A percentile compares a stretch with the other conserved stretches of the same genome.
phyloP scores from a whole-genome alignment of 345 rosid genomes.

The Raphanus raphanistrum region DNA sequence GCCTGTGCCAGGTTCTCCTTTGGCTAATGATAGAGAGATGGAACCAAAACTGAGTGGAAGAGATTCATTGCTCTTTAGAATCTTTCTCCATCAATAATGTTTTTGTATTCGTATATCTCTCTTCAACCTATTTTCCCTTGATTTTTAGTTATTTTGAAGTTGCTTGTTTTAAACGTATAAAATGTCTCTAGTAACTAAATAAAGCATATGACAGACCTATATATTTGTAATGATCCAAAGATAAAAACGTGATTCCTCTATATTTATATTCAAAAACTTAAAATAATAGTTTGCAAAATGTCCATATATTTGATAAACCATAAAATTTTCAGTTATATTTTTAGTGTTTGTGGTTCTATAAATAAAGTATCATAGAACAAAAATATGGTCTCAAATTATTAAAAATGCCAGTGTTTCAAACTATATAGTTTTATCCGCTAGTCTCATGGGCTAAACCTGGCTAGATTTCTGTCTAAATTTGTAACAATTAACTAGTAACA shows the following conservation, averaged over 20 bases:
- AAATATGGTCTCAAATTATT: background rate
- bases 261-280: background rate
- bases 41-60: constrained; percentile 11
- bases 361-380: background rate
- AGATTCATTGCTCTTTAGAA: constrained; percentile 31
- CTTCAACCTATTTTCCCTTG: background rate
- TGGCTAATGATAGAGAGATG: constrained; percentile 17
- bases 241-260: background rate
- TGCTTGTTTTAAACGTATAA: background rate
- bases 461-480: too few relatives aligned
- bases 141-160: constrained; percentile 1
- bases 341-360: background rate
- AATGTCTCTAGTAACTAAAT: background rate
- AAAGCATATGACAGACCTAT: background rate
- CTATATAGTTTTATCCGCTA: background rate
- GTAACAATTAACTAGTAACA: too few relatives aligned
- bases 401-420: background rate
- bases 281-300: background rate
- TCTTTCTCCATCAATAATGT: constrained; percentile 10
- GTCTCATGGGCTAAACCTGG: background rate
- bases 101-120: background rate
- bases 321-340: background rate
- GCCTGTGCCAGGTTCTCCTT: constrained; percentile 18
- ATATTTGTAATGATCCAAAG: background rate
- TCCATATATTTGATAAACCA: background rate